phyloP scores from a whole-genome alignment of 129 eudicot species.

The Flaveria linearis region DNA sequence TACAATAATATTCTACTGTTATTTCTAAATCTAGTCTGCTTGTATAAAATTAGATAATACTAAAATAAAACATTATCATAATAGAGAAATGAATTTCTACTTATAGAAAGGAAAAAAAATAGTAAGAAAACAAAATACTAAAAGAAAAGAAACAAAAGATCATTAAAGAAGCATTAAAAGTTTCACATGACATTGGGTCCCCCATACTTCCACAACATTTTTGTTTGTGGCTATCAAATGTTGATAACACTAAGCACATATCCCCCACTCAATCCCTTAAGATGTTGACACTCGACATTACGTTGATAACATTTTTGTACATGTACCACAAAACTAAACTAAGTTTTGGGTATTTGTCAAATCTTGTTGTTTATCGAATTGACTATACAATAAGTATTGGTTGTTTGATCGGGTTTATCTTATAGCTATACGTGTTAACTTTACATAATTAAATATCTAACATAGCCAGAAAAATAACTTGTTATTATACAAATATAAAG shows the following conservation, averaged over 20 bases:
- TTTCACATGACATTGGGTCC: constrained; percentile 34
- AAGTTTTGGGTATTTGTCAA: background rate
- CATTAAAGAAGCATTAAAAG: constrained; percentile 18
- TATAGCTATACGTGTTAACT: background rate
- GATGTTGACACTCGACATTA: background rate
- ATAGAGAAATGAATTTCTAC: background rate
- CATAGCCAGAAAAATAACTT: too few species aligned
- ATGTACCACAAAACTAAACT: constrained; percentile 7
- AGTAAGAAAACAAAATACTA: background rate
- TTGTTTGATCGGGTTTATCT: background rate
- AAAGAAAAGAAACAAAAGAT: background rate
- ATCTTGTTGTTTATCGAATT: constrained; percentile 2
- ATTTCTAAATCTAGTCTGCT: background rate
- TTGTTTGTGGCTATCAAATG: constrained; percentile 25
- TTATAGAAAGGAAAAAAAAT: constrained; percentile 2
- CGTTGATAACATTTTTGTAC: background rate
- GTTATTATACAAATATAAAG: background rate
- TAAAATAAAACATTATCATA: background rate
- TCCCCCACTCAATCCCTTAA: constrained; percentile 26
- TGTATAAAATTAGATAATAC: background rate
- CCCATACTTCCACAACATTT: constrained; percentile 7
- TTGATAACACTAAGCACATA: constrained; percentile 5
- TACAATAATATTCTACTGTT: background rate
- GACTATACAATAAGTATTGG: background rate
- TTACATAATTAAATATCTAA: background rate